These are phyloP conservation scores for Diophrys sp. DNA, from an alignment of 73 alveolate species.

Conservation along the genomic window DNA sequence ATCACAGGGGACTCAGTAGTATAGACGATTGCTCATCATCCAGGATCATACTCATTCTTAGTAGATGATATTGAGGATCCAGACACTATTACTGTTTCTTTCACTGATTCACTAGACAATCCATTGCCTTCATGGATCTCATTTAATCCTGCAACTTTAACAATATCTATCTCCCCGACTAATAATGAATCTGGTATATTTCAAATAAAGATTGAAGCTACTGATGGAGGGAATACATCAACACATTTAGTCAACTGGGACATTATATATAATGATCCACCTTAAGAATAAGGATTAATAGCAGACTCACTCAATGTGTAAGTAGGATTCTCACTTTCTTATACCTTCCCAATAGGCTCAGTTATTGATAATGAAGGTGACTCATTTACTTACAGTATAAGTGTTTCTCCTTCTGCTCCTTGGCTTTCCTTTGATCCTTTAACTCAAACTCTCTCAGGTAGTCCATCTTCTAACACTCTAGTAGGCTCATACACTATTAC, in stretches of 20 bases:
- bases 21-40: not conserved
- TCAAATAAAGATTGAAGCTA: not conserved
- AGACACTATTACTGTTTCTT: not conserved
- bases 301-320: not conserved
- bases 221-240: too few relatives aligned
- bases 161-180: not conserved
- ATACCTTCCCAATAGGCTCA: constrained; percentile 9
- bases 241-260: not conserved
- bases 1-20: not conserved
- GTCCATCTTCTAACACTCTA: not conserved
- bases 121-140: not conserved
- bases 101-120: not conserved
- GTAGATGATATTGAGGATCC: not conserved
- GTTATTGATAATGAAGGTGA: constrained; percentile 17
- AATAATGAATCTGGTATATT: not conserved
- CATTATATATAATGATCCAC: not conserved
- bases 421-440: not conserved
- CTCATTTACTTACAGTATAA: not conserved
- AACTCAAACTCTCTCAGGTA: not conserved
- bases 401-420: not conserved
- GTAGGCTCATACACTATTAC: not conserved
- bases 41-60: not conserved
- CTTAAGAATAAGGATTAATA: not conserved
- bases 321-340: not conserved
- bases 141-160: not conserved